Conservation (phyloP, 768 basidiomycete genomes). For the Terana coerulea region DNA sequence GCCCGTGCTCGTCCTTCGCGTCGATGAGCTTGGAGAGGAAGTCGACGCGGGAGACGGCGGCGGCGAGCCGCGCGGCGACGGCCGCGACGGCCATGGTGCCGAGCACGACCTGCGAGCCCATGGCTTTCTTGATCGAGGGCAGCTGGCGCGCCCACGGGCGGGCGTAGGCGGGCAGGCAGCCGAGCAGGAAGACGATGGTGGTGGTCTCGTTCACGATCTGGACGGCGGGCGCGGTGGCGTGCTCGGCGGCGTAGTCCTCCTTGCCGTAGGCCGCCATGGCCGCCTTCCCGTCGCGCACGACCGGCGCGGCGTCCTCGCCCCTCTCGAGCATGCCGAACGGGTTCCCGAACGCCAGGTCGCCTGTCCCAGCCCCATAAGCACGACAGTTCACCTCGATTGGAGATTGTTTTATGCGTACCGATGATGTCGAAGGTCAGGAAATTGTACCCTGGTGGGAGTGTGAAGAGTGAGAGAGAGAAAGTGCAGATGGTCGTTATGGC, state of each 20-base stretch:
- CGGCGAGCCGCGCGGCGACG: slow-evolving; percentile 8
- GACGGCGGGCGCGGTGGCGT: neutral
- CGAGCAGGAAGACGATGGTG: neutral
- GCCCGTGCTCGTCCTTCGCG: slow-evolving; percentile 12
- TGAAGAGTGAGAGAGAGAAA: too few relatives aligned
- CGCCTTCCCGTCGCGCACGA: slow-evolving; percentile 49
- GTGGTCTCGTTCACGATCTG: slow-evolving; percentile 2
- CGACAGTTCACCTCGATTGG: slow-evolving; percentile 3
- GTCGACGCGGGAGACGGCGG: slow-evolving; percentile 1
- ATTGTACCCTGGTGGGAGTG: slow-evolving; percentile 51
- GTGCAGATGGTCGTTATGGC: slow-evolving; percentile 50
- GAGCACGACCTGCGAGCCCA: neutral
- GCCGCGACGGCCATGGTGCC: slow-evolving; percentile 7
- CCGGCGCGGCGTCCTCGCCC: slow-evolving; percentile 62
- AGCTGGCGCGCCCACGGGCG: slow-evolving; percentile 1
- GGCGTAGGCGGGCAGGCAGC: slow-evolving; percentile 1
- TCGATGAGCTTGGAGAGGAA: slow-evolving; percentile 13
- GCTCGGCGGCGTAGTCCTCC: neutral
- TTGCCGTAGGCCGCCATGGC: slow-evolving; percentile 51
- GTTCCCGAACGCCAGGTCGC: slow-evolving; percentile 76
- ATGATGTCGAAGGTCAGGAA: slow-evolving; percentile 66
- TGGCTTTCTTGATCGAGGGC: neutral
- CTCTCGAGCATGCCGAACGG: slow-evolving; percentile 83
- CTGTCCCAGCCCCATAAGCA: too few relatives aligned
- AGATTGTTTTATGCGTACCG: slow-evolving; percentile 28